Evolutionary conservation across 208 protist genomes (phyloP).

Genomic region (Phytomonas sp.): DNA sequence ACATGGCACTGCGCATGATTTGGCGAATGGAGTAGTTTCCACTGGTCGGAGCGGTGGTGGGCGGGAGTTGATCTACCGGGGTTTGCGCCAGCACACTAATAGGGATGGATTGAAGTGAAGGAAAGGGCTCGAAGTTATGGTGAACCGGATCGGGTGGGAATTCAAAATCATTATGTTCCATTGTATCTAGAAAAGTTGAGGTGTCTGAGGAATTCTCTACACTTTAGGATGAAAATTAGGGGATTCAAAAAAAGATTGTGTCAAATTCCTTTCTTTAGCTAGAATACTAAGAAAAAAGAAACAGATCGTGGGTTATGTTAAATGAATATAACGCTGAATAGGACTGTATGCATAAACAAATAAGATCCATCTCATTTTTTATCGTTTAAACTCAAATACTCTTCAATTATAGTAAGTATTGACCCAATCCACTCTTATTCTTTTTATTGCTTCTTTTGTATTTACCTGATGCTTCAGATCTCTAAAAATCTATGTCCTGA

Average conservation of each 20-base stretch:
- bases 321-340: background rate
- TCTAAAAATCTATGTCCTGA: background rate
- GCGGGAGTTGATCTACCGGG: slow-evolving; percentile 70
- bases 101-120: slow-evolving; percentile 20
- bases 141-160: slow-evolving; percentile 60
- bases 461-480: background rate
- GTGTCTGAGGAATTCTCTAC: background rate
- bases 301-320: background rate
- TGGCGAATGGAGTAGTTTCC: slow-evolving; percentile 57
- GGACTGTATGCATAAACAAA: background rate
- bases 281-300: slow-evolving; percentile 13
- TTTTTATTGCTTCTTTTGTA: background rate
- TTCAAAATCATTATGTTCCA: slow-evolving; percentile 69
- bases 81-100: slow-evolving; percentile 38
- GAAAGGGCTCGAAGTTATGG: slow-evolving; percentile 20
- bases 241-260: slow-evolving; percentile 2
- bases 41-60: slow-evolving; percentile 33
- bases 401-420: background rate
- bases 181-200: slow-evolving; percentile 10
- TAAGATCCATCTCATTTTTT: background rate
- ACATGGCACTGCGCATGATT: slow-evolving; percentile 31
- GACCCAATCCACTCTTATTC: background rate
- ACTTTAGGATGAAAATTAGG: slow-evolving; percentile 2
- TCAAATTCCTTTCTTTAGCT: background rate
- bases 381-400: background rate